Base-by-base conservation (phyloP, 306 rosid species). In the Trifolium pratense region DNA sequence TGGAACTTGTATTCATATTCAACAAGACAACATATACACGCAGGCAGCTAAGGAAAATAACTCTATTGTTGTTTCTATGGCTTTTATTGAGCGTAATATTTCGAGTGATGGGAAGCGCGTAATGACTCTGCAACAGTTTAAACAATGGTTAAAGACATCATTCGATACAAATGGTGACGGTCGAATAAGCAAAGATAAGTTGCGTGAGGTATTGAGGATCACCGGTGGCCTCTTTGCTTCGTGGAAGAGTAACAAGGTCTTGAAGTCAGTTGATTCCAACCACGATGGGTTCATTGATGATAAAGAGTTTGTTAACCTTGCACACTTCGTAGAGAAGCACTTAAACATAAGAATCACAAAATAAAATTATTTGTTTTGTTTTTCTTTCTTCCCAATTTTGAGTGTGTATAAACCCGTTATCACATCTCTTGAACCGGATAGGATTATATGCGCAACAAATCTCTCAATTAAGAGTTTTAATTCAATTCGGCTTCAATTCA, bases 111-210 rank as follows among this genome's bases (percentile, higher is more conserved):
- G 79, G 58, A 79, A 79, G 52, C 70, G 66, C 0, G 71, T 68
- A 32, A 79, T 79, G 83, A 79, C 66, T 2, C 1, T 73, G 18
- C 59, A 68, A 7, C 71, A 79, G 39, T 74, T 79, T 59, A 79
- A 79, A 25, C 75, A 71, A 5, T 79, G 79, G 83, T 11, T 79
- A 14, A 79, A 37, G 71, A 59, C 70, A 48, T 62, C 72, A 6
- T 74, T 80, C 5, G 83, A 74, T 29, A 18, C 49, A 26, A 62
- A 79, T 37, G 7, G 17, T 0, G 83, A 79, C 0, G 83, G 79
- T 14, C 68, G 71, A 6, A 68, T 79, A 3, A 79, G 79, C 75
- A 62, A 36, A 13, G 31, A 43, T 0, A 79, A 80, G 8, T 9
- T 80, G 9, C 73, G 70, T 2, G 70, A 79, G 10, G 70, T 73